A percentile compares a stretch with the other conserved stretches of the same genome.
phyloP scores from a whole-genome alignment of 2,329 filamentous ascomycete genomes.

The Sclerotinia minor region DNA sequence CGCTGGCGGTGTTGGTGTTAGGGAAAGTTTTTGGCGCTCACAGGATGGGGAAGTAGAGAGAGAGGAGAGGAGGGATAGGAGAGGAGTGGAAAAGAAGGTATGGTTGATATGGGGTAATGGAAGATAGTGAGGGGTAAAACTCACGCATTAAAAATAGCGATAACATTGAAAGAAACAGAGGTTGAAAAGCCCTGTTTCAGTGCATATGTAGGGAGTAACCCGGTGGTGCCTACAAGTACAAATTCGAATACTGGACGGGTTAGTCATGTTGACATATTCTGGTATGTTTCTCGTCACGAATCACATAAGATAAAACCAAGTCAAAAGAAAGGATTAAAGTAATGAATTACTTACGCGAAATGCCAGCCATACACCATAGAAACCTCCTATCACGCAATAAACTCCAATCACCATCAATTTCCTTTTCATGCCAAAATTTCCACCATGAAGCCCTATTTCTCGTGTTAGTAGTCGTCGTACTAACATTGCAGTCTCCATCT shows the following conservation, averaged over 20 bases:
- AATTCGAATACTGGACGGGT: constrained; percentile 56
- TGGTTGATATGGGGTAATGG: background rate
- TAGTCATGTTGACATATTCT: background rate
- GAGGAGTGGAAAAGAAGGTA: background rate
- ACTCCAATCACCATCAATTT: constrained; percentile 60
- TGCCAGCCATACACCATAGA: constrained; percentile 38
- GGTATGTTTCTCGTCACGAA: no score
- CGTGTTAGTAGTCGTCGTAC: background rate
- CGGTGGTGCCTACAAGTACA: constrained; percentile 77
- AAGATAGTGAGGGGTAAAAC: constrained; percentile 6
- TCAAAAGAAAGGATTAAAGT: background rate
- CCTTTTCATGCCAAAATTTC: constrained; percentile 45
- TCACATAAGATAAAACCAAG: no score
- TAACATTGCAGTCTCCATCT: background rate
- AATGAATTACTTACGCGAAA: constrained; percentile 43
- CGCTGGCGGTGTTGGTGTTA: constrained; percentile 9
- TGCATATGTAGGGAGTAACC: constrained; percentile 78
- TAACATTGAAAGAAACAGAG: constrained; percentile 71
- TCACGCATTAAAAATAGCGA: constrained; percentile 77
- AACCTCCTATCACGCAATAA: constrained; percentile 65
- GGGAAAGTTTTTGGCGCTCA: constrained; percentile 31
- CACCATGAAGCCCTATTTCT: constrained; percentile 19
- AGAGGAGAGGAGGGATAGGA: constrained; percentile 32
- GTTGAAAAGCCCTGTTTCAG: constrained; percentile 63
- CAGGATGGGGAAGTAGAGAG: constrained; percentile 26